Conservation (phyloP, 2,329 filamentous ascomycete species). For the Penicillium brevicompactum region DNA sequence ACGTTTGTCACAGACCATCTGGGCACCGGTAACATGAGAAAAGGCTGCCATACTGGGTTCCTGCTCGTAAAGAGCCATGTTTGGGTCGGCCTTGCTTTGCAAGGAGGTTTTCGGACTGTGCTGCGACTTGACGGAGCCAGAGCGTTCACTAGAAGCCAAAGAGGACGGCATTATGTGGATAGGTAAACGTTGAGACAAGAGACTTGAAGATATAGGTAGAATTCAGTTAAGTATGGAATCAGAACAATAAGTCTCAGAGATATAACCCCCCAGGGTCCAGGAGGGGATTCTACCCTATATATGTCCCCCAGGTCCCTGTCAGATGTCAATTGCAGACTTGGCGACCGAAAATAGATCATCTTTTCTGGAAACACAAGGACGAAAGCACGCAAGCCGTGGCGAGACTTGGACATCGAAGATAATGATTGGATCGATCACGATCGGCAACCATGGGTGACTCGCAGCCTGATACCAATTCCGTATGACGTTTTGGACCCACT, state of each 20-base stretch:
- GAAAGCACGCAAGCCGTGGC: conserved; percentile 25
- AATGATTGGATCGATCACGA: conserved; percentile 21
- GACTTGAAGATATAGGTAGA: background rate
- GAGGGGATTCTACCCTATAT: conserved; percentile 4
- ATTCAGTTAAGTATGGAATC: background rate
- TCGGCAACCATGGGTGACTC: conserved; percentile 10
- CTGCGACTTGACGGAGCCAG: conserved; percentile 26
- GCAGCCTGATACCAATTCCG: conserved; percentile 8
- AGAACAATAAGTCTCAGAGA: background rate
- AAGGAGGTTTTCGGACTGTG: conserved; percentile 40
- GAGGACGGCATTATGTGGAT: conserved; percentile 20
- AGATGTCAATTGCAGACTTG: background rate
- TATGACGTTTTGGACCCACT: conserved; percentile 20
- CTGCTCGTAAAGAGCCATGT: conserved; percentile 77
- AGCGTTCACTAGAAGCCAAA: conserved; percentile 25
- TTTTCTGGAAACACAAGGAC: background rate
- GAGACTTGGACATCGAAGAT: conserved; percentile 7
- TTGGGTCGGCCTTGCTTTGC: conserved; percentile 82
- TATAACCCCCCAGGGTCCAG: no score
- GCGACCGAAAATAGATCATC: conserved; percentile 22
- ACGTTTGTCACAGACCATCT: background rate
- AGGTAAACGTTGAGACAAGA: background rate
- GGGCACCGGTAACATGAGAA: no score
- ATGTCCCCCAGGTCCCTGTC: conserved; percentile 1
- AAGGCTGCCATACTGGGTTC: conserved; percentile 70